A percentile compares a stretch with the other conserved stretches of the same genome.
Evolutionary conservation across 2,329 filamentous ascomycete species (phyloP).

Genomic region (Samsoniella hepiali): DNA sequence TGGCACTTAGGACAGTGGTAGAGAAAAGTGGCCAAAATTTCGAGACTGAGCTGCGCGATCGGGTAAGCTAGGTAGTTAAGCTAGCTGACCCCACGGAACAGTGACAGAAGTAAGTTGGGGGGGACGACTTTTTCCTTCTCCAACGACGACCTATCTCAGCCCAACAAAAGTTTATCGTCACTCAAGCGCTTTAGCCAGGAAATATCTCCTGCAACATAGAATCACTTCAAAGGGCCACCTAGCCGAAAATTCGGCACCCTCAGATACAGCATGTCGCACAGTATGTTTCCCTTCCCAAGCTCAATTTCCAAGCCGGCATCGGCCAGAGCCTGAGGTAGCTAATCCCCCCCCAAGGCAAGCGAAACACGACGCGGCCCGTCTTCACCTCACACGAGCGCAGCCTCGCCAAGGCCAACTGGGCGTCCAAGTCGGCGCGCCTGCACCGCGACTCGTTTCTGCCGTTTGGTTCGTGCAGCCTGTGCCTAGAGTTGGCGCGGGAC

Average conservation of each 20-base stretch:
- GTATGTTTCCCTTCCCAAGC: constrained; percentile 32
- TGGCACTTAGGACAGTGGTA: neutral
- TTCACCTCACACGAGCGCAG: constrained; percentile 91
- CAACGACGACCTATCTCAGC: neutral
- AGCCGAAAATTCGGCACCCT: neutral
- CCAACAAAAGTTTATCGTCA: neutral
- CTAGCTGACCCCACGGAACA: constrained; percentile 1
- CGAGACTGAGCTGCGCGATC: neutral
- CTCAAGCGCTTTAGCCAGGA: neutral
- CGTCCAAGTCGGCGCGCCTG: constrained; percentile 76
- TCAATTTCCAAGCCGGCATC: neutral
- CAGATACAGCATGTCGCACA: constrained; percentile 39
- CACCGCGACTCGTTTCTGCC: constrained; percentile 87
- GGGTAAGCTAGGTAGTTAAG: neutral
- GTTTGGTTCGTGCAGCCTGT: constrained; percentile 85
- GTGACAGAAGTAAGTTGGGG: neutral
- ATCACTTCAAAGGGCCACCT: neutral
- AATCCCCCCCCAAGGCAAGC: constrained; percentile 55
- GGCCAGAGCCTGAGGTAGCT: constrained; percentile 9
- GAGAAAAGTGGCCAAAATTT: constrained; percentile 7
- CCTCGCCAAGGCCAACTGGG: constrained; percentile 79
- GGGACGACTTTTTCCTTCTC: neutral
- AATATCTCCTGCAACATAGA: neutral
- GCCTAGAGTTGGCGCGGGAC: constrained; percentile 74
- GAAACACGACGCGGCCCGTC: constrained; percentile 87